A percentile compares a stretch with the other conserved stretches of the same genome.
These are phyloP conservation scores for Elsinoe ampelina DNA, from an alignment of 2,329 filamentous ascomycete genomes.

Conservation along the genomic window DNA sequence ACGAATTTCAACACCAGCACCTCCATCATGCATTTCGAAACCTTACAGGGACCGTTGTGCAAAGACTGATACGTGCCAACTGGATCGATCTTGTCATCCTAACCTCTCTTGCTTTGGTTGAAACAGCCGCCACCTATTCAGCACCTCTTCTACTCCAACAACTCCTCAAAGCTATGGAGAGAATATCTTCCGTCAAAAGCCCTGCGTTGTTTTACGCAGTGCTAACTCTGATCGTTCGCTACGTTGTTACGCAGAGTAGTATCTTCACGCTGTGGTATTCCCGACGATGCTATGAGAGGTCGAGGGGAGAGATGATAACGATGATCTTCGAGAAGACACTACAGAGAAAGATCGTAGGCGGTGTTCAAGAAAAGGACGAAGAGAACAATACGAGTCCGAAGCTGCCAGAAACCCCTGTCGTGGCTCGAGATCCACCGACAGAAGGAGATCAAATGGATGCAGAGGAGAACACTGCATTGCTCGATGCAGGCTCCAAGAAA, in stretches of 20 bases:
- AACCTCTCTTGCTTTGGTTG: conserved; percentile 53
- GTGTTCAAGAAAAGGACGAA: background rate
- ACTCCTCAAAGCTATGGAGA: conserved; percentile 57
- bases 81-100: conserved; percentile 67
- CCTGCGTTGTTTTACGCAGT: conserved; percentile 58
- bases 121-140: conserved; percentile 46
- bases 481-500: conserved; percentile 11
- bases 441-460: conserved; percentile 19
- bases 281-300: conserved; percentile 75
- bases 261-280: conserved; percentile 72
- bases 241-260: conserved; percentile 54
- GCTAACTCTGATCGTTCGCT: conserved; percentile 50
- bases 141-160: conserved; percentile 63
- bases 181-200: conserved; percentile 39
- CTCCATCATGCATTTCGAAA: conserved; percentile 67
- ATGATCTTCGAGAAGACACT: conserved; percentile 75
- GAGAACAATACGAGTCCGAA: background rate
- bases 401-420: background rate
- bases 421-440: conserved; percentile 14
- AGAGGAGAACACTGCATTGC: conserved; percentile 12
- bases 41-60: conserved; percentile 62
- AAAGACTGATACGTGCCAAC: conserved; percentile 63
- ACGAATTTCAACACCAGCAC: conserved; percentile 70
- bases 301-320: conserved; percentile 75
- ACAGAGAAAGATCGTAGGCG: conserved; percentile 50